Base-by-base conservation (phyloP, 2,329 filamentous ascomycete species). In the Cladophialophora bantiana region DNA sequence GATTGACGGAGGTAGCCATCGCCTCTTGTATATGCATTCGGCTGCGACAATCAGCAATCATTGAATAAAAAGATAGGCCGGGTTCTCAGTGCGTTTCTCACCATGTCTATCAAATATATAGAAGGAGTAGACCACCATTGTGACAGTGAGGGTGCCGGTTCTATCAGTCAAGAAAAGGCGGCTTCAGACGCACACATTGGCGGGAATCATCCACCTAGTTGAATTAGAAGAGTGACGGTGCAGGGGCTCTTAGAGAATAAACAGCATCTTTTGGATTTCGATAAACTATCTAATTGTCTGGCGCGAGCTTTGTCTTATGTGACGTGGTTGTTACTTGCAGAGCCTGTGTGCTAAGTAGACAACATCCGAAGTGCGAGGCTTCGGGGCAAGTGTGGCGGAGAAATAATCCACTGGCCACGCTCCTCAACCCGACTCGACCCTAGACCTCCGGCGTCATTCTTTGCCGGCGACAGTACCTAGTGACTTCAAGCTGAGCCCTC, bases 21-120 rank as follows among this genome's bases (percentile, higher is more conserved):
- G 89, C 75, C 92, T 91, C 78, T 89, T 90, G 88, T 98, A 99
- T 81, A 99, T 93, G 83, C 95, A 99, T 82, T 98, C 94, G 77
- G 95, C 94, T 98, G 78, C 35, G 32, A 20, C 48, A 36, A 34
- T 65, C 62, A 64, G 68, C 66, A 35, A 13, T n/a, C 13, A n/a
- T 15, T 35, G 26, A 18, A 55, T 34, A 26, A 18, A 26, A 9
- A 53, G 35, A 10, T 61, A 5, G 15, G 15, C 9, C 40, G 18
- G 7, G 31, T 34, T 13, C 18, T 20, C 15, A 32, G 26, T 31
- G 54, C 40, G 55, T 20, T 34, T 34, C 87, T 77, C 85, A 97
- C 95, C 97, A 81, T 99, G 95, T 72, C 95, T 90, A 82, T 99
- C 95, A 79, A 99, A 99, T 77, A 99, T 97, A 85, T 97, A 97